Base-by-base conservation (phyloP, 352 stramenopile species). In the Globisporangium canariense region DNA sequence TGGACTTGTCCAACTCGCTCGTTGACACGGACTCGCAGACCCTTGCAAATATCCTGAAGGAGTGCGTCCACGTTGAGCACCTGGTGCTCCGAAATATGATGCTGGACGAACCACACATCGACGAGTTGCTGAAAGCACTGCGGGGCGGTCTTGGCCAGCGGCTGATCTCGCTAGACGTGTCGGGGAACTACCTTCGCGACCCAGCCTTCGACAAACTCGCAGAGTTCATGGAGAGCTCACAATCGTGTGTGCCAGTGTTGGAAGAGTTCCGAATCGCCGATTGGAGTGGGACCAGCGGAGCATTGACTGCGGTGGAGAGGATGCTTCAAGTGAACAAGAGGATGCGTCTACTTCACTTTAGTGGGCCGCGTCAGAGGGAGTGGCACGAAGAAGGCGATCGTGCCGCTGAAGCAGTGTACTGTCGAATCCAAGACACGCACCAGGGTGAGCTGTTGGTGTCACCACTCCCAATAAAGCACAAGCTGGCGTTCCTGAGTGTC, bases 401-500 rank as follows among this genome's bases (percentile, higher is more conserved):
- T 4, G 16, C 25, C 16, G 36, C 38, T 18, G 36, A 51, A 7
- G 38, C 45, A 20, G 30, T 40, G n/a, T 53, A 63, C 34, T 25
- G 34, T 25, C 36, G 36, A 32, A 40, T 22, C 14, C 13, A 49
- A 9, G 36, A 53, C 3, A 4, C n/a, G 2, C 43, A 53, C 28
- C 60, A 61, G 22, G 28, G 38, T 16, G 18, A 61, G 16, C 38
- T 1, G 20, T 46, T 61, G 10, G 0, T 36, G 13, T 22, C 7
- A 11, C 45, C 36, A 4, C n/a, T 66, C 10, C 10, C 52, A 20
- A 3, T 66, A n/a, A n/a, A 28, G 10, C 30, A 32, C 16, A 66
- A 61, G n/a, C 40, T 61, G 25, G 51, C 51, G 20, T 61, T 61
- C 30, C 14, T 66, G 61, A 66, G 61, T 30, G 30, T 61, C n/a